Percentiles rank a stretch among this genome's conserved stretches.
These are phyloP conservation scores for Tetratostichococcus sp. DNA, from an alignment of 139 green algal genomes.

Conservation along the genomic window DNA sequence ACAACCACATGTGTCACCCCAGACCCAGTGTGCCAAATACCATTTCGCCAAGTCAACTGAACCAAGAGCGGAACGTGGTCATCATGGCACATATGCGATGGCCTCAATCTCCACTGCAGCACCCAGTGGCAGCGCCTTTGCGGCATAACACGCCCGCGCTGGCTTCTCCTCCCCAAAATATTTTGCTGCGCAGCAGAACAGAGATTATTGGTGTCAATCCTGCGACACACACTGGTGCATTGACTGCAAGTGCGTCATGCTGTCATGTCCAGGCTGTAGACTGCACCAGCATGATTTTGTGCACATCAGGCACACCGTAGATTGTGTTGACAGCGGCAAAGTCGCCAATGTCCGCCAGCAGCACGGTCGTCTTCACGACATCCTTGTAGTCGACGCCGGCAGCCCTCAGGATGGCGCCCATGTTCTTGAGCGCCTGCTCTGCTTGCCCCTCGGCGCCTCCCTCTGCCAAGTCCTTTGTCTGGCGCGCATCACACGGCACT, in stretches of 20 bases:
- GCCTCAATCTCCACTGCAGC: constrained; percentile 84
- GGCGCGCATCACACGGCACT: no score
- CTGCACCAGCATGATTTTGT: no score
- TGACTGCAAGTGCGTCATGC: no score
- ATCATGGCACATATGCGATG: constrained; percentile 48
- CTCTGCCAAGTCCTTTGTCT: constrained; percentile 82
- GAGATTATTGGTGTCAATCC: background rate
- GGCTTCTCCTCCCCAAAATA: constrained; percentile 83
- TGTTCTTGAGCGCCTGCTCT: constrained; percentile 86
- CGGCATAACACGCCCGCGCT: constrained; percentile 80
- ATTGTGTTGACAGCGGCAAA: constrained; percentile 91
- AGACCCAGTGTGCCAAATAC: no score
- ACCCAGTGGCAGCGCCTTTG: constrained; percentile 80
- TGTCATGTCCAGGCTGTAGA: no score
- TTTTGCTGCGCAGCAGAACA: constrained; percentile 28
- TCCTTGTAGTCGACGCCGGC: constrained; percentile 71
- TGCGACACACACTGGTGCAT: no score
- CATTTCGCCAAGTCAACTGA: no score
- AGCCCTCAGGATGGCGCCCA: constrained; percentile 86
- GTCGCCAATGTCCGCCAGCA: constrained; percentile 82
- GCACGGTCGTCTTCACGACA: constrained; percentile 96
- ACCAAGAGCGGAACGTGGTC: no score
- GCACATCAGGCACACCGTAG: constrained; percentile 44
- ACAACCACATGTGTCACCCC: no score
- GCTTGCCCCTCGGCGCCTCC: constrained; percentile 74